Base-by-base conservation (phyloP, 2,329 filamentous ascomycete genomes). In the Fusarium nygamai region DNA sequence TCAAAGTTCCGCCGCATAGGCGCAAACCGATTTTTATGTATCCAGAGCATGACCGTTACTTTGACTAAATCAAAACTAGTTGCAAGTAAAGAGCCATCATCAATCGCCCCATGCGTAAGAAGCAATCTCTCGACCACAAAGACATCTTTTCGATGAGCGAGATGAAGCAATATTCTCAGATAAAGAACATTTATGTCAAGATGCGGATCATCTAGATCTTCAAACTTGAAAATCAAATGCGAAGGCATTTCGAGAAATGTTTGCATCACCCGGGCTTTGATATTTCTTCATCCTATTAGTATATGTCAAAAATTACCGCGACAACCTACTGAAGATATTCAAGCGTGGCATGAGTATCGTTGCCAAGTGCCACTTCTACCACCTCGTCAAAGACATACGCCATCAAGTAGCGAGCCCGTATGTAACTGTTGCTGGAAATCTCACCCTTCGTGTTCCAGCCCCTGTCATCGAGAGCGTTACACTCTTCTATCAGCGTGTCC, bases 121-220 rank as follows among this genome's bases (percentile, higher is more conserved):
- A 91, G 81, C 3, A 91, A 85, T 22, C 90, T 83, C 68, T 91
- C 87, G 19, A 91, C 80, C 19, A 91, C 84, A 68, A 92, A 91
- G 7, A 88, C 82, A 50, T 90, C 90, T 43, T 90, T 86, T 1
- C 89, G 80, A 59, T 88, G 85, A 39, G 86, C 84, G 5, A 90
- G 83, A 14, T 83, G 82, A 2, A 88, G 79, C 6, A 90, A 76
- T 29, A 88, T 83, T 12, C 86, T 82, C 14, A 83, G 81, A 62
- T 87, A 87, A 3, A 88, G 70, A 1, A 80, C 74, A 1, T 80
- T 69, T 0, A 81, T 68, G 12, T 81, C 71, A 13, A 81, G 44
- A 3, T 79, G 74, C 0, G 76, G 77, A 36, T 83, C 76, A 29
- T 82, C 80, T 3, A 88, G 61, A 9, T 85, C 81, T 17, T 82